Evolutionary conservation across 2,329 filamentous ascomycete species (phyloP).

Genomic region (Paraphaeosphaeria minitans): DNA sequence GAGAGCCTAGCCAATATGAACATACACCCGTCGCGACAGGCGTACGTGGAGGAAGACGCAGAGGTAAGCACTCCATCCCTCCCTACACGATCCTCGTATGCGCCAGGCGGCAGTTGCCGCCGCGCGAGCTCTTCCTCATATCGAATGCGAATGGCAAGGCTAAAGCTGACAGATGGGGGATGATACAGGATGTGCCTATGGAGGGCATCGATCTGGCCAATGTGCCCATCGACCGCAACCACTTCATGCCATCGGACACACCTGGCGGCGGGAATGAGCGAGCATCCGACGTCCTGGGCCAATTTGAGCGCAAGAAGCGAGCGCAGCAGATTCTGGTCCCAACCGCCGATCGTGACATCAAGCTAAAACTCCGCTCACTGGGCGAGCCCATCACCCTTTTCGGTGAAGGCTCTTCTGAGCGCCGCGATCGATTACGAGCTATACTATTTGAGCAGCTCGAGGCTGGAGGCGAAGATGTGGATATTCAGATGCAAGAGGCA

Average conservation of each 20-base stretch:
- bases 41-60: constrained; percentile 85
- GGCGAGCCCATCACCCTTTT: constrained; percentile 96
- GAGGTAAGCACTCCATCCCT: constrained; percentile 59
- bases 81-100: constrained; percentile 4
- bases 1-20: constrained; percentile 44
- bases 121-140: constrained; percentile 2
- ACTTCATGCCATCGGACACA: constrained; percentile 71
- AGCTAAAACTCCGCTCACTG: constrained; percentile 77
- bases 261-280: constrained; percentile 77
- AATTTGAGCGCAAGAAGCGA: constrained; percentile 84
- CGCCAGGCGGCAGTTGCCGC: constrained; percentile 5
- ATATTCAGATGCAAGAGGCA: constrained; percentile 57
- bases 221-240: constrained; percentile 78
- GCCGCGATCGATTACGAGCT: constrained; percentile 84
- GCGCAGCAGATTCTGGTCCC: constrained; percentile 90
- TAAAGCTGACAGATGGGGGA: constrained; percentile 15
- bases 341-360: constrained; percentile 88
- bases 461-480: constrained; percentile 58
- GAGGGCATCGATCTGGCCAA: constrained; percentile 65
- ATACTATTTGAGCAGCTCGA: constrained; percentile 76
- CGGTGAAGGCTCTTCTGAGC: constrained; percentile 83
- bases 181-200: constrained; percentile 57
- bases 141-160: constrained; percentile 5
- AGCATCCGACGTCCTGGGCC: constrained; percentile 80
- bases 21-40: constrained; percentile 87